Conservation (phyloP, 176 grass and related monocot species). For the Bonia amplexicaulis region DNA sequence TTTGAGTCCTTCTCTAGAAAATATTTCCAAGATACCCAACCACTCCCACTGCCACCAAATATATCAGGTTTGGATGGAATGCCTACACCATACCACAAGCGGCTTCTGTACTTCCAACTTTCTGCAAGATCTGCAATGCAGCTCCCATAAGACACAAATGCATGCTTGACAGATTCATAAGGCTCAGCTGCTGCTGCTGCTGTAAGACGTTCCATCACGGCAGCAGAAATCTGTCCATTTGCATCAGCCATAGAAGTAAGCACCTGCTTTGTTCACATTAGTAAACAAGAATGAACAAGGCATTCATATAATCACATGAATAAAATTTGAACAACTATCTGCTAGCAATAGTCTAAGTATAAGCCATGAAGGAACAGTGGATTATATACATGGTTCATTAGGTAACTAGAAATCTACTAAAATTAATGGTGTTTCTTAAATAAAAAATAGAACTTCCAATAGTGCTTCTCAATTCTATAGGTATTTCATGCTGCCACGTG, state of each 20-base stretch:
- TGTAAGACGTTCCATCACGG: constrained; percentile 90
- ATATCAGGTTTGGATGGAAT: constrained; percentile 62
- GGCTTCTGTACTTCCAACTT: constrained; percentile 95
- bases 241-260: constrained; percentile 95
- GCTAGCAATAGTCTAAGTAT: background rate
- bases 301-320: constrained; percentile 31
- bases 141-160: constrained; percentile 95
- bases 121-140: constrained; percentile 76
- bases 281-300: constrained; percentile 25
- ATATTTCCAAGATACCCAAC: constrained; percentile 73
- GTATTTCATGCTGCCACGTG: background rate
- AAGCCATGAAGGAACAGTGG: constrained; percentile 11
- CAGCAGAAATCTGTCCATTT: constrained; percentile 95
- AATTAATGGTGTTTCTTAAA: background rate
- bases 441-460: constrained; percentile 5
- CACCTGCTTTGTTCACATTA: constrained; percentile 59
- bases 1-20: constrained; percentile 74
- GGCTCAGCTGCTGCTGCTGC: constrained; percentile 95
- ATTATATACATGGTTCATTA: background rate
- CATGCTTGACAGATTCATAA: constrained; percentile 92
- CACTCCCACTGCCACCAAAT: constrained; percentile 82
- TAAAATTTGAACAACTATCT: constrained; percentile 21
- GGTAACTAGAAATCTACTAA: constrained; percentile 7
- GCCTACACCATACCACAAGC: constrained; percentile 91
- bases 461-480: background rate